Evolutionary conservation across 73 alveolate species (phyloP).

Genomic region (Paramecium biaurelia): DNA sequence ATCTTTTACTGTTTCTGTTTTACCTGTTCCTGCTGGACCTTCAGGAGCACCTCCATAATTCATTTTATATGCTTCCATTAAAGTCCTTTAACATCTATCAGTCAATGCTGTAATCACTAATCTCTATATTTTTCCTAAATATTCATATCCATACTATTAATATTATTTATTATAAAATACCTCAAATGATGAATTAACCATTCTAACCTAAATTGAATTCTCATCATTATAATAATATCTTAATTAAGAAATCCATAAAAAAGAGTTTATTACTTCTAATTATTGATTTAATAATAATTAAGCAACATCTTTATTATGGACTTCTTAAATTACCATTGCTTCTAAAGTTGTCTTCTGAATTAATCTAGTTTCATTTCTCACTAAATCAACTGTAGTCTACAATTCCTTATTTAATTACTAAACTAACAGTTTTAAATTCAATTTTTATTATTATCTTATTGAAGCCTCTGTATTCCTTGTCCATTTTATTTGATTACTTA

Average conservation of each 20-base stretch:
- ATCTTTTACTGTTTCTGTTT: conserved; percentile 95
- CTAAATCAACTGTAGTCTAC: conserved; percentile 70
- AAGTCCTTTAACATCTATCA: conserved; percentile 90
- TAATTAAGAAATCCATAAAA: conserved; percentile 79
- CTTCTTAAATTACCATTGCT: conserved; percentile 78
- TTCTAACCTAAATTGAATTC: neutral
- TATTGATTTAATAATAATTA: conserved; percentile 61
- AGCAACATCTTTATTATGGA: conserved; percentile 80
- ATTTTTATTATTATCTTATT: neutral
- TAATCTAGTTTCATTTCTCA: conserved; percentile 65
- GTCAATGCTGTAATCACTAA: conserved; percentile 91
- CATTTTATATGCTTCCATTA: conserved; percentile 87
- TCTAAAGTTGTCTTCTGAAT: conserved; percentile 73
- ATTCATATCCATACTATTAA: conserved; percentile 83
- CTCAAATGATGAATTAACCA: conserved; percentile 61
- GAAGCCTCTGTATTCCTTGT: conserved; percentile 51
- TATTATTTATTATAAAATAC: neutral
- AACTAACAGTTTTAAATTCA: neutral
- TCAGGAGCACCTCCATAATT: conserved; percentile 95
- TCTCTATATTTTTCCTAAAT: conserved; percentile 84
- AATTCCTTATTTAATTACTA: conserved; percentile 36
- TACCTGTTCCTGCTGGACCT: conserved; percentile 98
- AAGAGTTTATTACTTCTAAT: conserved; percentile 59
- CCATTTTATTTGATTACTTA: conserved; percentile 24
- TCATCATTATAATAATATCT: conserved; percentile 67